Percentiles rank a stretch among this genome's conserved stretches.
Evolutionary conservation across 2,329 filamentous ascomycete species (phyloP).

Genomic region (Stemphylium beticola): DNA sequence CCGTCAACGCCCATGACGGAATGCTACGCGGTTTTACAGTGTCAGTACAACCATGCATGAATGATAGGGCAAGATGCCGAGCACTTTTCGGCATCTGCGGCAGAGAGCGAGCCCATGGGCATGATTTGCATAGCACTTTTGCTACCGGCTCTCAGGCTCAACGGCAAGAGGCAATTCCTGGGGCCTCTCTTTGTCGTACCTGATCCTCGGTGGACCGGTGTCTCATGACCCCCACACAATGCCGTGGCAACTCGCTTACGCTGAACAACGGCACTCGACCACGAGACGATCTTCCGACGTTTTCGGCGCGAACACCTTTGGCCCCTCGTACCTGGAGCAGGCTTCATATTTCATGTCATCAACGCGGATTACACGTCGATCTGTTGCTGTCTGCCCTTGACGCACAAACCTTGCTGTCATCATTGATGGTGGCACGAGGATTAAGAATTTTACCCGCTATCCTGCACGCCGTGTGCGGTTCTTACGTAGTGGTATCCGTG

Average conservation of each 20-base stretch:
- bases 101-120: slow-evolving; percentile 23
- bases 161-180: slow-evolving; percentile 18
- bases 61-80: slow-evolving; percentile 18
- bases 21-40: background rate
- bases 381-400: background rate
- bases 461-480: slow-evolving; percentile 21
- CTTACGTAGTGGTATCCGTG: slow-evolving; percentile 11
- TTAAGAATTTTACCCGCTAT: slow-evolving; percentile 29
- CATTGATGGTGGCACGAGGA: slow-evolving; percentile 26
- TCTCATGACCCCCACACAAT: slow-evolving; percentile 36
- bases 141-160: slow-evolving; percentile 31
- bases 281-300: slow-evolving; percentile 1
- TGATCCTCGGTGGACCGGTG: slow-evolving; percentile 35
- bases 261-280: slow-evolving; percentile 17
- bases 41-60: slow-evolving; percentile 4
- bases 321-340: background rate
- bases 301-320: slow-evolving; percentile 4
- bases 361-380: background rate
- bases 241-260: slow-evolving; percentile 20
- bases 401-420: background rate
- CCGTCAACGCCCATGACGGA: background rate
- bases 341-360: background rate
- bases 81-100: slow-evolving; percentile 29
- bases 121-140: slow-evolving; percentile 37
- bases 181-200: slow-evolving; percentile 37